Base-by-base conservation (phyloP, 2,329 filamentous ascomycete genomes). In the Fusarium duplospermum region DNA sequence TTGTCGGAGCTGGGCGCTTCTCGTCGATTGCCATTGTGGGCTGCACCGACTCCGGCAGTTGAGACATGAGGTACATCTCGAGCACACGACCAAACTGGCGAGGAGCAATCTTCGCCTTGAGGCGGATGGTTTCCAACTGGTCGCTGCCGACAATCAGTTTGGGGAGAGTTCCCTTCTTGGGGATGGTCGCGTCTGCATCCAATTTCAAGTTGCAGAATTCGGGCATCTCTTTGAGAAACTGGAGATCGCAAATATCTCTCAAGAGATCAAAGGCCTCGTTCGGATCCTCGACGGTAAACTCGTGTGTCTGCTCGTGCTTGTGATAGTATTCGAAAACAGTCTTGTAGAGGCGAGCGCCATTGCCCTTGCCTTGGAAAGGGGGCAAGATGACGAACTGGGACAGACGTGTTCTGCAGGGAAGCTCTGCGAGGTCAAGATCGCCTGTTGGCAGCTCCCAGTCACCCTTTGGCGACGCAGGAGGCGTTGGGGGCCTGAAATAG, bases 361-460 rank as follows among this genome's bases (percentile, higher is more conserved):
- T 91, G 18, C 95, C 95, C 70, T 91, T 90, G 70, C 90, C 88
- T 81, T 98, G 95, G 82, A 94, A 97, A 7, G 94, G 93, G 3
- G 95, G 95, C 13, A 99, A 87, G 72, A 99, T 92, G 70, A 99
- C 80, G 82, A 98, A 98, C 81, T 99, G 96, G 0, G 96, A 97
- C 74, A 99, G 94, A 52, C 97, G 90, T 69, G 94, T 91, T 42
- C 96, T 91, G 77, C 92, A 93, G 14, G 94, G 93, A 3, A 95
- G 87, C 58, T 92, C 85, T 6, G 89, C 82, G 73, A 92, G 85
- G 56, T 87, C 83, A 56, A 88, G 82, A 35, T 88, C 81, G 42
- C 84, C 78, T 74, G 81, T 67, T 61, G 85, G 82, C 67, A 89
- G 78, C 80, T 87, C 85, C 83, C 86, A 87, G 16, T 84, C 80